Percentiles rank a stretch among this genome's conserved stretches.
These are phyloP conservation scores for Trichomonas gallinae DNA, from an alignment of 208 protist genomes.

Conservation along the genomic window DNA sequence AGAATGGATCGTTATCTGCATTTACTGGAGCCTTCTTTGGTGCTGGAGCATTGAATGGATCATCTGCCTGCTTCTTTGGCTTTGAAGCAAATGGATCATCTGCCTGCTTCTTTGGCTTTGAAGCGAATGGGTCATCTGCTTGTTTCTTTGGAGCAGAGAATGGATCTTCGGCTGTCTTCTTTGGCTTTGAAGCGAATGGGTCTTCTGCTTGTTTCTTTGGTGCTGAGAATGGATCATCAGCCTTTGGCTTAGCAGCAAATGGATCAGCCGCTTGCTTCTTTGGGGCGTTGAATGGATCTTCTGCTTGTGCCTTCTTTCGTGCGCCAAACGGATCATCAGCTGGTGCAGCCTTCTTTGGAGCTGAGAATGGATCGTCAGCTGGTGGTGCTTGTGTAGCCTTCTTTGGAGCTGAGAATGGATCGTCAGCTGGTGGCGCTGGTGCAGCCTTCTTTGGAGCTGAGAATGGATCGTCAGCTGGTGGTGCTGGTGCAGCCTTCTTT, in stretches of 20 bases:
- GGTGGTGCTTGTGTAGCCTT: neutral
- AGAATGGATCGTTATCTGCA: neutral
- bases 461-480: neutral
- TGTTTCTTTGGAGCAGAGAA: neutral
- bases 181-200: neutral
- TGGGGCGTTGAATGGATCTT: neutral
- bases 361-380: neutral
- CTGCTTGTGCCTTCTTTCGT: neutral
- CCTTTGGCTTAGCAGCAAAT: neutral
- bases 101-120: neutral
- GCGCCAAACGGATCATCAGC: neutral
- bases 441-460: neutral
- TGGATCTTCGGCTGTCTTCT: neutral
- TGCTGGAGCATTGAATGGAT: neutral
- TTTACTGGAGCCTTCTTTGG: neutral
- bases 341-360: neutral
- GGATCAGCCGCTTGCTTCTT: neutral
- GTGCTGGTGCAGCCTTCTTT: neutral
- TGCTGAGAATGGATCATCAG: neutral
- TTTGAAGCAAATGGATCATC: neutral
- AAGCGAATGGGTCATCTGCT: neutral
- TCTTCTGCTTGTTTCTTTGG: neutral
- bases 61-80: neutral
- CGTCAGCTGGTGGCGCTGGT: neutral
- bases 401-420: neutral